Evolutionary conservation across 2,329 filamentous ascomycete species (phyloP).

Genomic region (Ascochyta pisi): DNA sequence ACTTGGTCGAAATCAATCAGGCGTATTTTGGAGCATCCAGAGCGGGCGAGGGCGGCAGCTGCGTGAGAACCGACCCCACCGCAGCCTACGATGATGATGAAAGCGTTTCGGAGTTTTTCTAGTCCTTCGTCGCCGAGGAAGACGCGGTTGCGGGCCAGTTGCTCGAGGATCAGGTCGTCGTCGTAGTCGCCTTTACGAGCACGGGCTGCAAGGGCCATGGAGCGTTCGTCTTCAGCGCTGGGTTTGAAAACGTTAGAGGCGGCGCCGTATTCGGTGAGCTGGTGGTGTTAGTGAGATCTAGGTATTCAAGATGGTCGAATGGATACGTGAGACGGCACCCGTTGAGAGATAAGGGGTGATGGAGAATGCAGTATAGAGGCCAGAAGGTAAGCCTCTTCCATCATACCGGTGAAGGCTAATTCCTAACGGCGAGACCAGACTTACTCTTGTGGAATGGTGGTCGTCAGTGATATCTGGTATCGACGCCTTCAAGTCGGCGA

Average conservation of each 20-base stretch:
- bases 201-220: constrained; percentile 64
- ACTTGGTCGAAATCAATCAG: constrained; percentile 98
- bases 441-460: constrained; percentile 60
- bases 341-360: no score
- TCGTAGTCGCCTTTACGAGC: constrained; percentile 70
- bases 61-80: constrained; percentile 96
- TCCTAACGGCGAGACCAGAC: constrained; percentile 16
- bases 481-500: constrained; percentile 66
- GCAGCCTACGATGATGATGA: constrained; percentile 89
- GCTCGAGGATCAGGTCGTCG: constrained; percentile 85
- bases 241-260: constrained; percentile 53
- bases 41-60: constrained; percentile 82
- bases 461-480: constrained; percentile 63
- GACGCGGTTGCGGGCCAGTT: constrained; percentile 89
- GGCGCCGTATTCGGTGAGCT: constrained; percentile 69
- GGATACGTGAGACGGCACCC: background rate
- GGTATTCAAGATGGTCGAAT: background rate
- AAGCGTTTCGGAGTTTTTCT: constrained; percentile 77
- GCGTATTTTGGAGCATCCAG: constrained; percentile 85
- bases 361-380: no score
- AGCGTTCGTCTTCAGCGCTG: constrained; percentile 63
- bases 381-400: no score
- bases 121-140: constrained; percentile 87
- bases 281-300: constrained; percentile 50
- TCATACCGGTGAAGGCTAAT: no score